Evolutionary conservation across 441 rosid genomes (phyloP), one percentile per base, ranked within the genome.

Genomic region (Omphalea diandra): DNA sequence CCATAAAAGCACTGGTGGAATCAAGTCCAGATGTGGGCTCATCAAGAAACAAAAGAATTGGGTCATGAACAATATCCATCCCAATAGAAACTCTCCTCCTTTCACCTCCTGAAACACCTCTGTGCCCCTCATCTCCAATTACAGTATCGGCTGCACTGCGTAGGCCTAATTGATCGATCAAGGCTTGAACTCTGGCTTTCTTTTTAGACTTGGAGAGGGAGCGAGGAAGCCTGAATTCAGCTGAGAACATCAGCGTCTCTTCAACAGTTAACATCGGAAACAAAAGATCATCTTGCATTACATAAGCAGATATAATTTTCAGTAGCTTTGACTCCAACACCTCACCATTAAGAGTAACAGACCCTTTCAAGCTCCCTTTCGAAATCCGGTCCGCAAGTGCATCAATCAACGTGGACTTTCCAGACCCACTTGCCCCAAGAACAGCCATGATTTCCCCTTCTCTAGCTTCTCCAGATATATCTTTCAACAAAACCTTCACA

Each of bases 191-290:
- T 60, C 92, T 80, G 0, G 84, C 88, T 64, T 67, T 79, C 86
- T 87, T 89, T 60, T 85, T 86, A 31, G 63, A 76, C 76, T 67
- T 87, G 20, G 90, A 85, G 20, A 89, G 86, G 1, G 88, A 82
- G 1, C 88, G 86, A 24, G 92, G 95, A 36, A 89, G 90, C 70
- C 92, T 74, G 76, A 89, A 89, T 81, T 89, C 95, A 1, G 92
- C 92, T 0, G 94, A 83, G 71, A 89, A 89, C 95, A 88, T 90
- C 15, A 93, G 68, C 0, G 96, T 93, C 73, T 90, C 98, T 58
- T 90, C 91, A 12, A 93, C 94, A 0, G 93, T 93, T 15, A 90
- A 80, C 98, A 89, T 90, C 0, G 98, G 96, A 54, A 93, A 93
- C 54, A 93, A 76, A 29, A 90, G 91, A 71, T 93, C 98, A 32